Evolutionary conservation across 768 basidiomycete species (phyloP).

Genomic region (Psilocybe sp.): DNA sequence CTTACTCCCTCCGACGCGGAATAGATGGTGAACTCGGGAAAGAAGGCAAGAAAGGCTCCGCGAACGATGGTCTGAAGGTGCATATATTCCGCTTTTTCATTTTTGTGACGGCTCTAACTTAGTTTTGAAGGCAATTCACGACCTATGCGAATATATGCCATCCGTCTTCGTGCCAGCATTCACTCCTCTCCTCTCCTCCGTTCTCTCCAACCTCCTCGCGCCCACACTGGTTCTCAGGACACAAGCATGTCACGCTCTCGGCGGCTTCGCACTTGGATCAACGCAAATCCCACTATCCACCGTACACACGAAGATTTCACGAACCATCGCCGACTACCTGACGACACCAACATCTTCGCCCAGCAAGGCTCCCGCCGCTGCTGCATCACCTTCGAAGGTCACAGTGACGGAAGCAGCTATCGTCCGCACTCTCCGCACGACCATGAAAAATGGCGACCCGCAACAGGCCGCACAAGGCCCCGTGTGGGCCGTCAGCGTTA

Average conservation of each 20-base stretch:
- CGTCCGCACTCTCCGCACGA: conserved; percentile 64
- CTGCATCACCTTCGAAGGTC: conserved; percentile 22
- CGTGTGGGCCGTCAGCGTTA: conserved; percentile 70
- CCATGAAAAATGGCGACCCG: conserved; percentile 53
- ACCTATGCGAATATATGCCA: conserved; percentile 63
- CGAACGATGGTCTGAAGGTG: conserved; percentile 76
- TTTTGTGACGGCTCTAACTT: conserved; percentile 2
- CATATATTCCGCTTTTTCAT: conserved; percentile 13
- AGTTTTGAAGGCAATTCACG: conserved; percentile 62
- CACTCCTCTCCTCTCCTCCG: conserved; percentile 48
- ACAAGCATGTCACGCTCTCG: conserved; percentile 74
- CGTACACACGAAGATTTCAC: conserved; percentile 53
- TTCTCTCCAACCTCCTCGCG: conserved; percentile 62
- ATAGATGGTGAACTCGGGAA: conserved; percentile 84
- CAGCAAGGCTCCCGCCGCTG: conserved; percentile 26
- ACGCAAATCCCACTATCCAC: conserved; percentile 44
- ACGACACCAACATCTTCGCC: conserved; percentile 37
- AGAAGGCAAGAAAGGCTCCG: conserved; percentile 85
- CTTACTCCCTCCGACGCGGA: conserved; percentile 69
- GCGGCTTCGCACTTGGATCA: conserved; percentile 60
- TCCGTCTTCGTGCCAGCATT: conserved; percentile 70
- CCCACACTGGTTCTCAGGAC: conserved; percentile 61
- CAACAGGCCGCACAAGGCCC: conserved; percentile 69
- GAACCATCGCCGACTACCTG: conserved; percentile 44
- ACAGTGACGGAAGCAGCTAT: conserved; percentile 44